These are phyloP conservation scores for Trichothecium roseum DNA, from an alignment of 2,329 filamentous ascomycete species.

Conservation along the genomic window DNA sequence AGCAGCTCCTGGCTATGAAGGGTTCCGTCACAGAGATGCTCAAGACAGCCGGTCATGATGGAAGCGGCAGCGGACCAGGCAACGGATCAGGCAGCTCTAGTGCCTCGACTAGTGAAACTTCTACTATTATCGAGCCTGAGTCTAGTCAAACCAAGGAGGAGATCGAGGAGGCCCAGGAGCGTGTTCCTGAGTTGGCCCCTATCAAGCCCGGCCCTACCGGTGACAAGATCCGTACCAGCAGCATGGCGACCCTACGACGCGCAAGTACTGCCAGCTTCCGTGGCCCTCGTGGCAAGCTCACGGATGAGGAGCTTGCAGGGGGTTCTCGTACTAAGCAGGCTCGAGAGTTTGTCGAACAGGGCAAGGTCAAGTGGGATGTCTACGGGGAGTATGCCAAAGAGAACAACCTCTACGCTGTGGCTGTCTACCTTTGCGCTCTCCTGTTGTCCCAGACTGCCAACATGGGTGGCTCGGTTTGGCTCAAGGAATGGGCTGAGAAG, in stretches of 20 bases:
- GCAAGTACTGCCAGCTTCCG: conserved; percentile 88
- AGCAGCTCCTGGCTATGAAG: conserved; percentile 87
- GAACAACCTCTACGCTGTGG: conserved; percentile 78
- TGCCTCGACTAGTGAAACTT: conserved; percentile 39
- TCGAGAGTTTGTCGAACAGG: conserved; percentile 85
- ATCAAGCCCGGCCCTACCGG: conserved; percentile 48
- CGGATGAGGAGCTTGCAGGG: conserved; percentile 69
- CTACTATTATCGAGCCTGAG: conserved; percentile 43
- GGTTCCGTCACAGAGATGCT: conserved; percentile 80
- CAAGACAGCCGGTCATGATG: conserved; percentile 58
- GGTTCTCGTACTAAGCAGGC: conserved; percentile 69
- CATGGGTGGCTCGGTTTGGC: conserved; percentile 80
- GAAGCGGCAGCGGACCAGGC: conserved; percentile 22
- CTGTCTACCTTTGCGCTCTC: conserved; percentile 67
- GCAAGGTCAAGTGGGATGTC: conserved; percentile 92
- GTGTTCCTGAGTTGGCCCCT: conserved; percentile 62
- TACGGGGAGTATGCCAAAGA: conserved; percentile 92
- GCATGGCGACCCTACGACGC: conserved; percentile 71
- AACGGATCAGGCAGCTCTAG: conserved; percentile 32
- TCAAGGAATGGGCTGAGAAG: conserved; percentile 81
- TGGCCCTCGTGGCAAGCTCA: conserved; percentile 72
- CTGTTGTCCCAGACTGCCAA: conserved; percentile 72
- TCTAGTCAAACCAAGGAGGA: conserved; percentile 48
- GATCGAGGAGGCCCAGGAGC: conserved; percentile 70
- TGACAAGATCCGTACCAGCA: conserved; percentile 52